Base-by-base conservation (phyloP, 1,139 yeast genomes). In the Pneumocystis oryctolagi region DNA sequence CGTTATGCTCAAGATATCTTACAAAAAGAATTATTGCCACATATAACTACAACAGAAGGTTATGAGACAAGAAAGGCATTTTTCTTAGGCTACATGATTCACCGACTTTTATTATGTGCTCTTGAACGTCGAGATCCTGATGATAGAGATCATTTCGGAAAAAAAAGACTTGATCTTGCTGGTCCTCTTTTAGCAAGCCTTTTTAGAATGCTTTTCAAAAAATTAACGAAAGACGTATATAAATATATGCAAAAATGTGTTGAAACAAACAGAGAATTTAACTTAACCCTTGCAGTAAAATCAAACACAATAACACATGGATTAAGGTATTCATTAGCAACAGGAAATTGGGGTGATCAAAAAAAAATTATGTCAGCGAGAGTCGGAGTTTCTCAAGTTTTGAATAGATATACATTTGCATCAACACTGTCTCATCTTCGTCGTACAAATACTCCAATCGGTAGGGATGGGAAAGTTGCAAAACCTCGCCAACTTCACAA, bases 311-410 rank as follows among this genome's bases (percentile, higher is more conserved):
- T 92, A 70, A 94, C 98, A 57, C 94, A 95, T 68, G 99, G 99
- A 74, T 82, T 92, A 75, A 87, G 95, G 74, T 94, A 92, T 76
- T 94, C 98, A 53, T 81, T 92, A 71, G 98, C 99, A 62, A 92
- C 99, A 20, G 99, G 99, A 79, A 92, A 94, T 77, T 92, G 99
- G 99, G 98, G 98, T 78, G 98, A 94, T 77, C 98, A 92, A 75
- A 92, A 90, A 84, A 94, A 92, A 76, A 97, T 97, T 30, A 92
- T 94, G 98, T 85, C 95, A 66, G 85, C 97, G 30, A 85, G 96
- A 76, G 99, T 98, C 9, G 99, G 99, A 81, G 99, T 94, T 62
- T 92, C 98, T 20, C 98, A 94, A 79, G 98, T 94, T 69, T 81
- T 94, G 76, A 94, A 94, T 75, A 84, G 99, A 78, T 94, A 92